Evolutionary conservation across 2,329 filamentous ascomycete species (phyloP).

Genomic region (Keithomyces neogunnii): DNA sequence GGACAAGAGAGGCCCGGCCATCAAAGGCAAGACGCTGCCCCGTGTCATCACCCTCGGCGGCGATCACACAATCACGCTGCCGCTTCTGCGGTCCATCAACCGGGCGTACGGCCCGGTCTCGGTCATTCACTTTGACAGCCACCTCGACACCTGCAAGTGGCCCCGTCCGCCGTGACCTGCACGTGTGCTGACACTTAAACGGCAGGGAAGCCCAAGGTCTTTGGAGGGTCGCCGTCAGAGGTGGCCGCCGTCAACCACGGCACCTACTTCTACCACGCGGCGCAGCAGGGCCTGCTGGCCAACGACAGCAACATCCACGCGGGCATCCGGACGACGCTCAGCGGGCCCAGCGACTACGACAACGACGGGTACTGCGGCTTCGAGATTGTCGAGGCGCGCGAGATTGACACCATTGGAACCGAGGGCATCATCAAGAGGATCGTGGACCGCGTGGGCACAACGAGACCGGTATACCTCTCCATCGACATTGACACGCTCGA

Average conservation of each 20-base stretch:
- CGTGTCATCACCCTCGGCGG: slow-evolving; percentile 70
- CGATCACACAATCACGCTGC: slow-evolving; percentile 55
- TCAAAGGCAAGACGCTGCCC: slow-evolving; percentile 67
- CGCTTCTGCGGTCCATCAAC: slow-evolving; percentile 51
- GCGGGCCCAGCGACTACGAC: slow-evolving; percentile 28
- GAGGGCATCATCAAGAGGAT: slow-evolving; percentile 59
- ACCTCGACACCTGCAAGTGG: slow-evolving; percentile 57
- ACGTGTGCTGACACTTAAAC: neutral
- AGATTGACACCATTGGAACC: slow-evolving; percentile 70
- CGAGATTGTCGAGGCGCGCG: slow-evolving; percentile 24
- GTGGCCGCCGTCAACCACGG: slow-evolving; percentile 40
- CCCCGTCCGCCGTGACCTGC: neutral
- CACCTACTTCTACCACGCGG: slow-evolving; percentile 16
- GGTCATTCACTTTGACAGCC: slow-evolving; percentile 56
- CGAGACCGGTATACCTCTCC: slow-evolving; percentile 66
- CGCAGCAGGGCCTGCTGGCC: slow-evolving; percentile 10
- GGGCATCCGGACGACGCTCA: slow-evolving; percentile 66
- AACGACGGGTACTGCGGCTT: slow-evolving; percentile 15
- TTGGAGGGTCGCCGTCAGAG: slow-evolving; percentile 71
- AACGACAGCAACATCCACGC: slow-evolving; percentile 65
- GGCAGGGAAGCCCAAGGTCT: slow-evolving; percentile 74
- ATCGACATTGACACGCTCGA: slow-evolving; percentile 76
- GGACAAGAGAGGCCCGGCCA: slow-evolving; percentile 57
- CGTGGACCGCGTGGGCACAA: slow-evolving; percentile 53
- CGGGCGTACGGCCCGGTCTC: slow-evolving; percentile 51